Percentiles rank a stretch among this genome's conserved stretches.
Conservation (phyloP, 129 eudicot genomes). For the Flaveria ramosissima region DNA sequence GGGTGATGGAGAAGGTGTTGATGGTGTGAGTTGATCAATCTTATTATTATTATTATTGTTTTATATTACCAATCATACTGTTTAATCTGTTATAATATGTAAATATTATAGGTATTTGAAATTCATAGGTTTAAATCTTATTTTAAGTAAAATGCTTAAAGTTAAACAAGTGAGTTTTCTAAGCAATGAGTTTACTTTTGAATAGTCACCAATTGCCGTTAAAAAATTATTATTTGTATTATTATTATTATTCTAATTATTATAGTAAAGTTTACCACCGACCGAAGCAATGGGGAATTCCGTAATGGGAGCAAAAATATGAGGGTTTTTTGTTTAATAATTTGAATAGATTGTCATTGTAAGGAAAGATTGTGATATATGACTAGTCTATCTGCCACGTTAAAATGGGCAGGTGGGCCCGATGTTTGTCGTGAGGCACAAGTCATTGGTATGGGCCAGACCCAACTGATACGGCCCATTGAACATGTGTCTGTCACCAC, state of each 20-base stretch:
- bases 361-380: neutral
- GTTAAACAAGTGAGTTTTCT: too few species aligned
- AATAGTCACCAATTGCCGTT: too few species aligned
- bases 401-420: slow-evolving; percentile 27
- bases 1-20: slow-evolving; percentile 5
- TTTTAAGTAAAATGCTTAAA: too few species aligned
- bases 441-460: slow-evolving; percentile 1
- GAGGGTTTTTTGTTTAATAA: slow-evolving; percentile 20
- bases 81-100: too few species aligned
- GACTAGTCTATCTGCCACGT: slow-evolving; percentile 25
- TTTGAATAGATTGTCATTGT: neutral
- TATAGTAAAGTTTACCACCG: slow-evolving; percentile 3
- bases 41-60: too few species aligned
- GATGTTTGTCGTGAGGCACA: slow-evolving; percentile 13
- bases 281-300: slow-evolving; percentile 20
- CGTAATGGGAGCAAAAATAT: slow-evolving; percentile 17
- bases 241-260: too few species aligned
- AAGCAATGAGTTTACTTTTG: too few species aligned
- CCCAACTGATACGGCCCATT: neutral
- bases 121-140: too few species aligned
- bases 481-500: neutral
- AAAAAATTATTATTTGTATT: too few species aligned
- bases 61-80: too few species aligned
- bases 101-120: too few species aligned
- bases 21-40: slow-evolving; percentile 8